Conservation (phyloP, 2,329 filamentous ascomycete species). For the Trichoderma sp. region DNA sequence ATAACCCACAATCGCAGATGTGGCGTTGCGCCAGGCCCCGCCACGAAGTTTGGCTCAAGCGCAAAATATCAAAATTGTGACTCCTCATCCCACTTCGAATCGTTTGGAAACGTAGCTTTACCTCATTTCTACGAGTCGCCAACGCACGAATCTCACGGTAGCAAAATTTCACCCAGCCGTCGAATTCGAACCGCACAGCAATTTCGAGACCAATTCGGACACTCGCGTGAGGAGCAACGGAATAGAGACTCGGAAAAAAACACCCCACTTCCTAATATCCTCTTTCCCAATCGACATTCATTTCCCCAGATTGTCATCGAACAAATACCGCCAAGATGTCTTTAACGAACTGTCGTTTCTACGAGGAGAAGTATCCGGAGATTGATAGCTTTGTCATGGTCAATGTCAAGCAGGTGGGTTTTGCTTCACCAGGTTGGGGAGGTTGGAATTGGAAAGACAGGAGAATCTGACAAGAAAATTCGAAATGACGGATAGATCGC, state of each 20-base stretch:
- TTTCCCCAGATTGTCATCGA: constrained; percentile 5
- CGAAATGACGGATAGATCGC: constrained; percentile 67
- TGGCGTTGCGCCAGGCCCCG: constrained; percentile 39
- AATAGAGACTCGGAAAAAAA: constrained; percentile 24
- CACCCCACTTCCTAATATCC: constrained; percentile 36
- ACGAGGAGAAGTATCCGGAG: constrained; percentile 92
- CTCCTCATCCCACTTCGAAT: constrained; percentile 35
- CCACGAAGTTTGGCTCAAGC: constrained; percentile 43
- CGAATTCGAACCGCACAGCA: not conserved
- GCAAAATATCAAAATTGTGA: constrained; percentile 50
- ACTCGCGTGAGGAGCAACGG: constrained; percentile 19
- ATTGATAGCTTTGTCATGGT: constrained; percentile 99
- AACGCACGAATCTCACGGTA: not conserved
- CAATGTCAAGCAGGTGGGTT: constrained; percentile 90
- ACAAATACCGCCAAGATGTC: constrained; percentile 70
- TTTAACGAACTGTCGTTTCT: constrained; percentile 94
- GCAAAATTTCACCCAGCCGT: not conserved
- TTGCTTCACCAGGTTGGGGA: not conserved
- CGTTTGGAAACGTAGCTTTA: constrained; percentile 15
- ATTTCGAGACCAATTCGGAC: not conserved
- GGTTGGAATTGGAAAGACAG: not conserved
- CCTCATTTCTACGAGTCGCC: not conserved
- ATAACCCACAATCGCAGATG: constrained; percentile 28
- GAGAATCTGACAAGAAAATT: constrained; percentile 19
- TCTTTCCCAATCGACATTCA: constrained; percentile 25